Base-by-base conservation (phyloP, 192 early-diverging fungal species). In the Pilaira anomala region DNA sequence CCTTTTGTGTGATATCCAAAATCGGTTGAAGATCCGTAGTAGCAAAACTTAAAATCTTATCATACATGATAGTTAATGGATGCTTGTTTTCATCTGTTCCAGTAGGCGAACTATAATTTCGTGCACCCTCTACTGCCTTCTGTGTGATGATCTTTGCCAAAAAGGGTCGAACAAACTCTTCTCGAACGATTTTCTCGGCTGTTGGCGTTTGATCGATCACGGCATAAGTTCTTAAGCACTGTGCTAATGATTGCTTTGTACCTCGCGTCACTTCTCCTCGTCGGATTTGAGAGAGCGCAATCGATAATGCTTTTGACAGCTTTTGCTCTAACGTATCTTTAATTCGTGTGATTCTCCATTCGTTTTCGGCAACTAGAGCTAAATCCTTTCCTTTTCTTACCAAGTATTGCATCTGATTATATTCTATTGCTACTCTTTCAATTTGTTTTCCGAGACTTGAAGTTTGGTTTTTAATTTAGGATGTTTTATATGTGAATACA, bases 371-470 rank as follows among this genome's bases (percentile, higher is more conserved):
- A 9, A 93, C 87, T 73, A 92, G 89, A 1, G 87, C 75, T 18
- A 85, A 66, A 11, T 64, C 75, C 56, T 85, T 75, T 7, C 87
- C 87, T 48, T 78, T 75, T 16, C 74, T 77, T 1, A 90, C 85
- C 7, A 92, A 79, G 64, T 89, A 88, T 60, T 83, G 87, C 77
- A 93, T 85, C 55, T 93, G 90, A 56, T 93, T 92, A 64, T 82
- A 93, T 73, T 93, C 91, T 26, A 90, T 85, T 13, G 91, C 91
- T 7, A 93, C 89, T 19, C 91, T 83, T 59, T 93, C 91, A 21
- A 93, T 78, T 21, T 87, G 83, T 50, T 93, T 92, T 22, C 83
- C 84, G 4, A 83, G 76, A 42, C 75, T 79, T n/a, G n/a, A n/a
- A n/a, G n/a, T n/a, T n/a, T n/a, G n/a, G n/a, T n/a, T n/a, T n/a